Percentiles rank a stretch among this genome's conserved stretches.
Evolutionary conservation across 73 alveolate species (phyloP).

Genomic region (Paramecium sonneborni): DNA sequence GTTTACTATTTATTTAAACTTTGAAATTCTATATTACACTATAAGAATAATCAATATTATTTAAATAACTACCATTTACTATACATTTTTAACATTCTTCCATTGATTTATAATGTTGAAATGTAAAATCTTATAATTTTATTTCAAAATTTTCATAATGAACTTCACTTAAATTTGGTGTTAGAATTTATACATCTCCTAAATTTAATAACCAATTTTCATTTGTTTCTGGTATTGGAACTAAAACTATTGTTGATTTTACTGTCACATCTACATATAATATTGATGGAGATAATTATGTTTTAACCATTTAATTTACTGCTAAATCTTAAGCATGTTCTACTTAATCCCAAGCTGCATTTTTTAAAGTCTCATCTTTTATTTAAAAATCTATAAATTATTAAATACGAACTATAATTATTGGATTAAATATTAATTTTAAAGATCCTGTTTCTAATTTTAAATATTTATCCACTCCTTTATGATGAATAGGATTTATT

Average conservation of each 20-base stretch:
- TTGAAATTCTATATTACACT: not conserved
- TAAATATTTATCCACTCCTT: conserved; percentile 42
- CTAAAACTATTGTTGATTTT: conserved; percentile 37
- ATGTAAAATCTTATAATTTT: conserved; percentile 37
- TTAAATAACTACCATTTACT: not conserved
- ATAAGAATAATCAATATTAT: not conserved
- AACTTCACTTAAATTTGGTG: conserved; percentile 9
- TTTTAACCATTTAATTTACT: not conserved
- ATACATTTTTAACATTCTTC: conserved; percentile 24
- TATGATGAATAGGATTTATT: conserved; percentile 44
- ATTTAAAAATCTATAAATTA: conserved; percentile 55
- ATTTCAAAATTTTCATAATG: conserved; percentile 54
- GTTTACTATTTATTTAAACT: not conserved
- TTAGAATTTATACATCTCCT: conserved; percentile 42
- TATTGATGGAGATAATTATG: conserved; percentile 56
- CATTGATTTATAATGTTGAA: not conserved
- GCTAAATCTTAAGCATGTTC: conserved; percentile 52
- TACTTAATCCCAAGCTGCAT: conserved; percentile 61
- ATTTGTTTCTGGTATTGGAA: conserved; percentile 31
- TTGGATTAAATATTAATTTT: conserved; percentile 52
- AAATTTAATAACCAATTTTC: conserved; percentile 63
- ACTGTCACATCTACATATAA: conserved; percentile 4
- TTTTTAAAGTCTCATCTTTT: conserved; percentile 52
- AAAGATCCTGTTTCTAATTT: conserved; percentile 50
- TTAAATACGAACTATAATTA: conserved; percentile 10